Base-by-base conservation (phyloP, 2,329 filamentous ascomycete species). In the Emericellopsis cladophorae region DNA sequence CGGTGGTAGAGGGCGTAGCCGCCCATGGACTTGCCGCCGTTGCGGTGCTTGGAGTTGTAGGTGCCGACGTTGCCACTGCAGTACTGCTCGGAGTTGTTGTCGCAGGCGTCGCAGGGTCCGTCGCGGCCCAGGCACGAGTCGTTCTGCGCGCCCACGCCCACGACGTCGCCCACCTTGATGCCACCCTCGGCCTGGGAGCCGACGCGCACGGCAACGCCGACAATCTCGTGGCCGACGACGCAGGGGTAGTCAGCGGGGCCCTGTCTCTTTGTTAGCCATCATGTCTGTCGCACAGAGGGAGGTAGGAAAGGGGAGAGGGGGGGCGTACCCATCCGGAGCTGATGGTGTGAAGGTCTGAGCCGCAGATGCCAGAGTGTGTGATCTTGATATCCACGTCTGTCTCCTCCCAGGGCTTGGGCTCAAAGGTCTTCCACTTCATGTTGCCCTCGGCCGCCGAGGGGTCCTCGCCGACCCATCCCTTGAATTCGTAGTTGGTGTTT, bases 371-470 rank as follows among this genome's bases (percentile, higher is more conserved):
- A 51, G 76, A 81, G 60, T 81, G 76, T 3, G 74, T 72, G 46
- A 84, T 61, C 51, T 73, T 65, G 48, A 84, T 78, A 51, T 84
- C 79, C 40, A 84, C 59, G 46, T 82, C 77, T 21, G 67, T 72
- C 53, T 82, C 78, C 36, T 76, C 70, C 71, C 76, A 82, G n/a
- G 61, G 58, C 64, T 82, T 82, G 31, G 76, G 76, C 56, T 76
- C 65, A 42, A 71, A 81, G 42, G 70, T 58, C 33, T 60, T 61
- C 70, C 71, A 74, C 26, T 62, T 53, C 70, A 75, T 73, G 40
- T 74, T 71, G 40, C 70, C 70, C 5, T 72, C 53, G 44, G 52
- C 59, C 12, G 32, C 51, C 8, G 59, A 56, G 21, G 59, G 48
- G 43, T 55, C 51, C 37, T 60, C 53, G 48, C 67, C 68, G n/a